Evolutionary conservation across 1,139 yeast species (phyloP), one percentile per base, ranked within the genome.

Genomic region (Candida labiduridarum): DNA sequence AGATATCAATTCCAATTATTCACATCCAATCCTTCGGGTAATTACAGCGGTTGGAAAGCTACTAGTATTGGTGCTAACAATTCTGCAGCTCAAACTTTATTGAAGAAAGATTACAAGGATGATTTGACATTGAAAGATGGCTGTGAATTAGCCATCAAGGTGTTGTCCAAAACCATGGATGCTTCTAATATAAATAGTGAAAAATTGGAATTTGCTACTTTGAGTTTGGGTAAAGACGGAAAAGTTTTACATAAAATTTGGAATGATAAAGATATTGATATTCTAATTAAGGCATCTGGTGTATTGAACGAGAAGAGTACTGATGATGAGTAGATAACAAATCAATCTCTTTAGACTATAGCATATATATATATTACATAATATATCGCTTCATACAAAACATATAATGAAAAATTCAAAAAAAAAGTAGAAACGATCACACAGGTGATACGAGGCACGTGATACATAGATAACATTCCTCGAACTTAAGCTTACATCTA

Each of bases 41-140:
- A 95, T 71, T 95, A 91, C 67, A 84, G 96, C 36, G 99, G 99
- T 27, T 95, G 99, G 99, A 91, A 89, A 69, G 99, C 99, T 43
- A 92, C 97, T 41, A 83, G 92, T 61, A 94, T 94, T 56, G 99
- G 99, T 40, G 97, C 98, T 51, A 95, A 94, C 72, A 92, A 90
- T 57, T 84, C 96, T 4, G 92, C 97, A 42, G 97, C 98, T 1
- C 99, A 95, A 72, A 92, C 99, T 1, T 76, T 95, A 57, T 79
- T 95, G 65, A 95, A 94, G 71, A 96, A 92, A 73, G 99, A 95
- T 64, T 95, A 89, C 74, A 90, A 88, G 65, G 95, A 89, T 59
- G 95, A 87, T 52, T 69, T 90, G 62, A 71, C 79, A 16, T 76
- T 95, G 59, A 82, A 85, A 53, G 95, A 87, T 48, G 97, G 97